Evolutionary conservation across 192 early-diverging fungal genomes (phyloP), one percentile per base, ranked within the genome.

Genomic region (Thamnidium elegans): DNA sequence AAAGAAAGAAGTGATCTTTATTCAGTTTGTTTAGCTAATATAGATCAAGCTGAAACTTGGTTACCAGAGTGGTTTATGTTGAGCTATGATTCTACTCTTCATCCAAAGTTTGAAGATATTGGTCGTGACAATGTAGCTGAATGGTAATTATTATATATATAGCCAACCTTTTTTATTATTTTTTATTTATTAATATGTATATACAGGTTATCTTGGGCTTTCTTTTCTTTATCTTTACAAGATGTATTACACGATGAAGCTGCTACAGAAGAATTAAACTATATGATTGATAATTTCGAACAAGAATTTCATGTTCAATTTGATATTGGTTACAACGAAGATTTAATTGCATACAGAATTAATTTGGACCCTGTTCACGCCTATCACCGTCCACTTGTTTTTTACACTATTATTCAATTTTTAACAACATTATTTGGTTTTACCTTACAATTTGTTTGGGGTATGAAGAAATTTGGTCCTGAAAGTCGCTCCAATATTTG

Each of bases 321-420:
- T 10, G 17, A 50, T 10, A 42, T 39, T 19, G 74, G 74, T 13
- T 65, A 65, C 26, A 67, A 71, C 11, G 66, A 48, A 14, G 62
- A 58, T 0, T 30, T 76, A 4, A 48, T 54, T 21, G 59, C 69
- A 1, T 59, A 46, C 26, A 61, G 74, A 10, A 43, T 76, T 19
- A 76, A 59, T 45, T 50, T 76, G 20, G 74, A 76, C 39, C 74
- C 74, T 5, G 66, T 76, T 0, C 20, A 71, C 8, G 63, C 63
- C 17, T 47, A 71, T 32, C 59, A 67, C 13, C 52, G 74, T 8
- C 69, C 74, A 2, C 50, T 76, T 31, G 30, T 65, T 20, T 65
- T 71, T 43, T 76, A 76, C 30, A 42, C 65, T 13, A 19, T 34
- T 10, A 62, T 69, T 48, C 31, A 46, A 39, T 58, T 31, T 14